Conservation (phyloP, 148 eudicot genomes). For the Nyssa sinensis region DNA sequence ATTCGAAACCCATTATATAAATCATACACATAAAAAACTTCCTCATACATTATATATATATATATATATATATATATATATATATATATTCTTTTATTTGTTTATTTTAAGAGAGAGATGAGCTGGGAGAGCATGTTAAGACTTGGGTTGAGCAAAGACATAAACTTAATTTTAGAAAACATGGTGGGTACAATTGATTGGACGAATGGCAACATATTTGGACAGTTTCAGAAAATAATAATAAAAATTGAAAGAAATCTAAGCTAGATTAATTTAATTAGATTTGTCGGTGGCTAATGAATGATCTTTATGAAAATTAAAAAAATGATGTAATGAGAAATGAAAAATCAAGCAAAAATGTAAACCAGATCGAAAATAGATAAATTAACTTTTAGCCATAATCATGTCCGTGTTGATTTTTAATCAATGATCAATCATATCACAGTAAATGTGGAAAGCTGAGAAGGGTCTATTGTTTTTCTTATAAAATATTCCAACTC, state of each 20-base stretch:
- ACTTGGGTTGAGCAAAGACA: slow-evolving; percentile 30
- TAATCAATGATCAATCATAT: slow-evolving; percentile 40
- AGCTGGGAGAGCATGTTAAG: slow-evolving; percentile 29
- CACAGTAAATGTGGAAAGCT: slow-evolving; percentile 17
- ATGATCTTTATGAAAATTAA: too few species aligned
- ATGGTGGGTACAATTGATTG: too few species aligned
- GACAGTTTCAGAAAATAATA: too few species aligned
- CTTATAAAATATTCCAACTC: slow-evolving; percentile 1
- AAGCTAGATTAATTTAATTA: too few species aligned
- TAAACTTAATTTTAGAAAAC: not conserved
- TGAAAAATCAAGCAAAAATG: not conserved
- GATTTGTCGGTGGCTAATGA: too few species aligned
- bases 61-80: not conserved
- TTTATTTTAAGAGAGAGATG: slow-evolving; percentile 16
- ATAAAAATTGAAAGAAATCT: too few species aligned
- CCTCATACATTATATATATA: not conserved
- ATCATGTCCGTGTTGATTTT: not conserved
- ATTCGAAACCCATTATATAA: not conserved
- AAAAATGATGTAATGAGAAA: too few species aligned
- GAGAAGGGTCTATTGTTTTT: slow-evolving; percentile 6
- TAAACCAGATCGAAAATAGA: not conserved
- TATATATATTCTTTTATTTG: not conserved
- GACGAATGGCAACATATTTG: too few species aligned
- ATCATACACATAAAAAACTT: not conserved
- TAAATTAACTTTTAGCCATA: not conserved